Evolutionary conservation across 345 rosid genomes (phyloP).

Genomic region (Cardiospermum halicacabum): DNA sequence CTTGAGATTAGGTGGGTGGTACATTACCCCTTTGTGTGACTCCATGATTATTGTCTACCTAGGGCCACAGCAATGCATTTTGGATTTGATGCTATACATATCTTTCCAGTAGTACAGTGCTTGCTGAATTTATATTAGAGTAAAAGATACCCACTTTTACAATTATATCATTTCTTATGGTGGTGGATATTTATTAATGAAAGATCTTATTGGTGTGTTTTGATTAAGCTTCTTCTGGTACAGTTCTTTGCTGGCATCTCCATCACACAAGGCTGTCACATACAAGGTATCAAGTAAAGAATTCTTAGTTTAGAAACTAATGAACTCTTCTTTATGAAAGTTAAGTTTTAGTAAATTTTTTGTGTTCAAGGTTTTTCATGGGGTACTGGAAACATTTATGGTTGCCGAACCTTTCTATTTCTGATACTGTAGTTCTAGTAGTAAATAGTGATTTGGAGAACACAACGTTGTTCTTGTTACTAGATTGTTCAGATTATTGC

Average conservation of each 20-base stretch:
- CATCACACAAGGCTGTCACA: neutral
- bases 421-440: no score
- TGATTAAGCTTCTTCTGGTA: neutral
- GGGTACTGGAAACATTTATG: neutral
- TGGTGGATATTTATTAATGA: neutral
- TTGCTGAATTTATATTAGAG: neutral
- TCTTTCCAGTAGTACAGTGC: neutral
- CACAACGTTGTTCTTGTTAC: no score
- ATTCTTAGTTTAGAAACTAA: conserved; percentile 2
- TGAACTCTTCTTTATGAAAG: neutral
- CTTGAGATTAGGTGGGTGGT: neutral
- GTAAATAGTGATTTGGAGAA: no score
- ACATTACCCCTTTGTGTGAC: neutral
- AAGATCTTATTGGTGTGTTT: neutral
- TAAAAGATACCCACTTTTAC: neutral
- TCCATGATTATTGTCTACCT: neutral
- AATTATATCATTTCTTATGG: neutral
- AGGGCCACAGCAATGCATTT: neutral
- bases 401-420: neutral
- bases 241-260: neutral
- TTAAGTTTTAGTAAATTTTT: neutral
- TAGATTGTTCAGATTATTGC: no score
- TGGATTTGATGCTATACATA: neutral
- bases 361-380: neutral
- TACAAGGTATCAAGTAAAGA: neutral